Conservation (phyloP, 225 moss, liverwort and hornwort genomes). For the Asterella californica region DNA sequence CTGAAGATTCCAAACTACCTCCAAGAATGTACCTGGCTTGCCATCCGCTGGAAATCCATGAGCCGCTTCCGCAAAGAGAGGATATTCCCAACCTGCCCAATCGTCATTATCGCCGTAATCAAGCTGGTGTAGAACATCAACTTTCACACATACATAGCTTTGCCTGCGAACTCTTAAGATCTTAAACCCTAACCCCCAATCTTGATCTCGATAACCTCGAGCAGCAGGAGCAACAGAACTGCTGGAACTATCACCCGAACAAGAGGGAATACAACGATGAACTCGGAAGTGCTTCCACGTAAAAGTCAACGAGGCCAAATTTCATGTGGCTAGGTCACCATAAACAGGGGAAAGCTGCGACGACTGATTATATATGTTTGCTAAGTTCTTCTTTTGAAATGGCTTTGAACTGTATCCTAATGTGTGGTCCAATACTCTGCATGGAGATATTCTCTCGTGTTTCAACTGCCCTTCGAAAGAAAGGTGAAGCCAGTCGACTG, state of each 20-base stretch:
- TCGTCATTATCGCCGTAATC: not conserved
- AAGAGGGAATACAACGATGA: not conserved
- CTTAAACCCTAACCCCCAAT: not conserved
- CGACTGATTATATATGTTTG: not conserved
- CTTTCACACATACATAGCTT: not conserved
- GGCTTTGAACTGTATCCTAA: not conserved
- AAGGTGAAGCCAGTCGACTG: not conserved
- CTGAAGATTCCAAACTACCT: slow-evolving; percentile 1
- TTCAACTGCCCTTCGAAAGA: not conserved
- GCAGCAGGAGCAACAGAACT: not conserved
- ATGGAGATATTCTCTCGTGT: not conserved
- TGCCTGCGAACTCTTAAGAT: not conserved
- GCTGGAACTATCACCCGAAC: not conserved
- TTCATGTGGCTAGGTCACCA: not conserved
- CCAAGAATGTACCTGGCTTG: slow-evolving; percentile 24
- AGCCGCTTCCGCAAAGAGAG: slow-evolving; percentile 64
- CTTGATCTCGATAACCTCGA: no score
- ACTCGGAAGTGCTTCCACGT: not conserved
- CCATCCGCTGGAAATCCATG: slow-evolving; percentile 49
- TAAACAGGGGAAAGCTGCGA: not conserved
- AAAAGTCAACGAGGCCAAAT: not conserved
- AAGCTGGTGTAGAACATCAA: not conserved
- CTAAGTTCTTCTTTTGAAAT: not conserved
- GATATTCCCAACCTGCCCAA: slow-evolving; percentile 75
- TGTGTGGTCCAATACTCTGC: no score